phyloP scores from a whole-genome alignment of 176 grass and related monocot genomes.

The Lolium multiflorum region DNA sequence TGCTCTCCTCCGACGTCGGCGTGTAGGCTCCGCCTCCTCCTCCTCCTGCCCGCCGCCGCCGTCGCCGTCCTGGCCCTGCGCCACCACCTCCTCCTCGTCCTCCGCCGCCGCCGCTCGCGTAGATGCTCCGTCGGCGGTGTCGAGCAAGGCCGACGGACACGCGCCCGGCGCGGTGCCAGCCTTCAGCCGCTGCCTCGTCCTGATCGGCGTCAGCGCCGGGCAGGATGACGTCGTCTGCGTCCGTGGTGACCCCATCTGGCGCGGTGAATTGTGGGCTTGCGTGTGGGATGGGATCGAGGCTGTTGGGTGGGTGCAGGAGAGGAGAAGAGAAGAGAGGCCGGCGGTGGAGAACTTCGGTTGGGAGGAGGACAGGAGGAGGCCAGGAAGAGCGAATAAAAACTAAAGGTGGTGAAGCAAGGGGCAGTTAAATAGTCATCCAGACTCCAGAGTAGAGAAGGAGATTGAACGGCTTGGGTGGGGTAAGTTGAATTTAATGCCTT shows the following conservation, averaged over 20 bases:
- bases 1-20: slow-evolving; percentile 65
- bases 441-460: not conserved
- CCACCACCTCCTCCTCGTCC: not conserved
- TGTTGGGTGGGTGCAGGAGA: too few relatives aligned
- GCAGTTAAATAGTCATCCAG: slow-evolving; percentile 64
- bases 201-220: slow-evolving; percentile 47
- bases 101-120: not conserved
- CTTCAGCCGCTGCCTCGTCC: not conserved
- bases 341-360: not conserved
- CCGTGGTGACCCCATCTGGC: slow-evolving; percentile 46
- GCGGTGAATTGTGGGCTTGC: slow-evolving; percentile 7
- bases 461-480: slow-evolving; percentile 14
- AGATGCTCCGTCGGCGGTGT: slow-evolving; percentile 1
- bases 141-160: slow-evolving; percentile 1
- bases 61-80: not conserved
- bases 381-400: not conserved
- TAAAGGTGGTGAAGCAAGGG: slow-evolving; percentile 41
- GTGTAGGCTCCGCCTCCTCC: slow-evolving; percentile 49
- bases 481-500: slow-evolving; percentile 15
- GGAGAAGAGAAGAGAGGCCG: not conserved
- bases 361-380: not conserved
- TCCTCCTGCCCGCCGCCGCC: not conserved
- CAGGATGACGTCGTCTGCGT: slow-evolving; percentile 18
- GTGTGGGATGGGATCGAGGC: not conserved
- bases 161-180: not conserved